Base-by-base conservation (phyloP, 1,139 yeast species). In the Pichia inconspicua region DNA sequence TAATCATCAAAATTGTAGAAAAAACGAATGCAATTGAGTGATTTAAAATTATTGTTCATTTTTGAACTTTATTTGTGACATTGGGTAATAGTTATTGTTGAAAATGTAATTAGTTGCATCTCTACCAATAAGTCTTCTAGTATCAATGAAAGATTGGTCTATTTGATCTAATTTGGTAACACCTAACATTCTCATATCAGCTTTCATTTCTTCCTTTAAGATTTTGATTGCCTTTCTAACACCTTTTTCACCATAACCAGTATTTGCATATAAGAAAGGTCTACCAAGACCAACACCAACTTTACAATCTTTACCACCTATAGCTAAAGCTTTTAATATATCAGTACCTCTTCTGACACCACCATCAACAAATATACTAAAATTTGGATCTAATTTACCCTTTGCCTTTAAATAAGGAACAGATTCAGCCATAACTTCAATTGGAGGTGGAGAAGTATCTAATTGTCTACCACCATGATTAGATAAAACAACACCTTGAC, bases 381-480 rank as follows among this genome's bases (percentile, higher is more conserved):
- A 55, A 53, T 68, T 55, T 56, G 58, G 53, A 27, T 36, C 40
- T 58, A 65, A 44, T 59, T 68, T 57, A 44, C 72, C 62, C 48
- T 66, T 62, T 62, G 75, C 55, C 60, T 67, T 74, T 32, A 43
- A 36, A 32, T 41, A 14, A 25, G 15, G 22, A 19, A 43, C 38
- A 14, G 78, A 71, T 57, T 80, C 84, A 2, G 81, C 78, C 45
- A 82, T 66, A 1, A 80, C 76, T 61, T 82, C 87, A 36, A 82
- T 68, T 7, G 87, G 85, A 0, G 86, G 78, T 52, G 75, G 73
- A 1, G 82, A 66, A 53, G 72, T 80, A 56, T 82, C 88, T 47
- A 82, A 64, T 58, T 81, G 87, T 55, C 86, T 68, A 44, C 87
- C 89, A 48, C 86, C 87, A 59, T 82, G 87, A 58, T 82, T 81